A percentile compares a stretch with the other conserved stretches of the same genome.
phyloP scores from a whole-genome alignment of 805 yeast species.

The Candida namnaoensis region DNA sequence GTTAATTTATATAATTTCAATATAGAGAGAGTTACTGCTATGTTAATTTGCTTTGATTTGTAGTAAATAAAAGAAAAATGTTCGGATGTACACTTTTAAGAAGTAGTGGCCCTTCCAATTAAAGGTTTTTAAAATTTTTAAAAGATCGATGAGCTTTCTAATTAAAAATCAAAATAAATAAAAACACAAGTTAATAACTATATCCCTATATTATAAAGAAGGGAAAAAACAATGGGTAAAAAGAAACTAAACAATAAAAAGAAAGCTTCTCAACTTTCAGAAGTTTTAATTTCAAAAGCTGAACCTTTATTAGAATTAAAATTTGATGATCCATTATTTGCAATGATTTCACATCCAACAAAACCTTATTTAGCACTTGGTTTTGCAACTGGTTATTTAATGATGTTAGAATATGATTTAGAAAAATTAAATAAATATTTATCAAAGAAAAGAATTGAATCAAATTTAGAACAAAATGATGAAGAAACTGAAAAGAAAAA shows the following conservation, averaged over 20 bases:
- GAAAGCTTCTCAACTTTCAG: slow-evolving; percentile 8
- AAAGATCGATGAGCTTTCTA: too few relatives aligned
- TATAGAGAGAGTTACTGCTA: too few relatives aligned
- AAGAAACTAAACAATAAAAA: slow-evolving; percentile 2
- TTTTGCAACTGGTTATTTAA: slow-evolving; percentile 73
- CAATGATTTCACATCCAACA: slow-evolving; percentile 72
- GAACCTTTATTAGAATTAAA: slow-evolving; percentile 26
- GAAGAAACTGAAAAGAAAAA: slow-evolving; percentile 18
- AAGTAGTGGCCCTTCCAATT: too few relatives aligned
- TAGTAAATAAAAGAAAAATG: too few relatives aligned
- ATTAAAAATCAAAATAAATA: too few relatives aligned
- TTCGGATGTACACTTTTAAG: too few relatives aligned
- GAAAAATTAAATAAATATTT: slow-evolving; percentile 29
- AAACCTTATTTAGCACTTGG: slow-evolving; percentile 60
- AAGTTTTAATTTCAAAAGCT: slow-evolving; percentile 11
- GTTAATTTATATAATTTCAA: not conserved
- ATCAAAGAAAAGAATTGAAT: slow-evolving; percentile 17
- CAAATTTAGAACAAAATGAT: slow-evolving; percentile 10
- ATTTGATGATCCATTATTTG: slow-evolving; percentile 59
- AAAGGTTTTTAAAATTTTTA: too few relatives aligned
- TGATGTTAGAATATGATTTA: slow-evolving; percentile 49
- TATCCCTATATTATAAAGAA: too few relatives aligned
- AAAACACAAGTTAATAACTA: too few relatives aligned
- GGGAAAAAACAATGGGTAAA: slow-evolving; percentile 1
- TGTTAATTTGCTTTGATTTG: too few relatives aligned